Evolutionary conservation across 257 asterid genomes (phyloP), one percentile per base, ranked within the genome.

Genomic region (Datura wrightii): DNA sequence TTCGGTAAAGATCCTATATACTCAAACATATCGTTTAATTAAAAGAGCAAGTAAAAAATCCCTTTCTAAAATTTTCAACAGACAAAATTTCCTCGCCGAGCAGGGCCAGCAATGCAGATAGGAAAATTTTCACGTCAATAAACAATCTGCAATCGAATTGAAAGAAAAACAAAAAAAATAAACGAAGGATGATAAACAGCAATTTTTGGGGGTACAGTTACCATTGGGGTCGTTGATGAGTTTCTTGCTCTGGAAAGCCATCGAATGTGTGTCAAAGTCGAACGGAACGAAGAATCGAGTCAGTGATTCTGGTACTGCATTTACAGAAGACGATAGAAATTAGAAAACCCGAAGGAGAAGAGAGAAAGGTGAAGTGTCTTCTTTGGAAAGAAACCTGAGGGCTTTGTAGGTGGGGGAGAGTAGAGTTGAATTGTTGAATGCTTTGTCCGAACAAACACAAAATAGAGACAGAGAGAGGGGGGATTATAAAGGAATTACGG

Each of bases 181-280:
- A 36, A 82, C 34, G 55, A 41, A 70, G 6, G 42, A 70, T 9
- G 14, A 52, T 7, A 76, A n/a, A n/a, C 14, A 52, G 8, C 37
- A 76, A 50, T 50, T 52, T 50, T 52, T 8, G 3, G 31, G 48
- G 82, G 37, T 36, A 24, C 16, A 83, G 53, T 88, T 86, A 95
- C 99, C 93, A 89, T 93, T 93, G 2, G 99, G 99, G 83, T 96
- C 92, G 90, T 94, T 93, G 86, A 96, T 94, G 92, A 96, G 98
- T 86, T 96, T 96, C 90, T 93, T 96, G 90, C 93, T 84, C 78
- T 82, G 93, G 54, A 79, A 94, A 91, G 92, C 93, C 99, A 96
- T 81, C 88, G 8, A 41, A 53, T 44, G 50, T n/a, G 66, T n/a
- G 66, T 56, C 8, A 7, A 58, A 58, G 15, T 15, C 5, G 24